These are phyloP conservation scores for Magnaporthiopsis poae DNA, from an alignment of 2,329 filamentous ascomycete genomes.

Conservation along the genomic window DNA sequence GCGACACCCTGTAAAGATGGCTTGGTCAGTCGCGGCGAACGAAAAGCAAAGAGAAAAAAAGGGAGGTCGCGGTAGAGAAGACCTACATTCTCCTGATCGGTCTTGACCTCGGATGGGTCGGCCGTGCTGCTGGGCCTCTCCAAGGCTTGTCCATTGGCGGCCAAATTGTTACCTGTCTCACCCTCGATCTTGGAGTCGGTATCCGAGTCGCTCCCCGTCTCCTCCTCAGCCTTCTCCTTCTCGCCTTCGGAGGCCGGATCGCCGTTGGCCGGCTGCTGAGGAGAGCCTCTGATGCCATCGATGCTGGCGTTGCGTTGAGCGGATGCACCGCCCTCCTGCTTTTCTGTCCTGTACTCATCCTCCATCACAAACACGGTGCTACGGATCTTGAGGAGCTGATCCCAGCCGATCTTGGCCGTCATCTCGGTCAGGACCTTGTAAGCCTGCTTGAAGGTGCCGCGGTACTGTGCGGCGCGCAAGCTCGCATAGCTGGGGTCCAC, in stretches of 20 bases:
- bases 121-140: constrained; percentile 75
- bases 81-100: constrained; percentile 57
- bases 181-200: constrained; percentile 16
- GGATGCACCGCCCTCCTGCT: constrained; percentile 44
- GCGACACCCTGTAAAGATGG: constrained; percentile 41
- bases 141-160: constrained; percentile 33
- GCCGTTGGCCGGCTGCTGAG: constrained; percentile 46
- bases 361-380: constrained; percentile 99
- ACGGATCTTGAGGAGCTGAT: constrained; percentile 84
- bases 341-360: constrained; percentile 90
- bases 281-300: constrained; percentile 64
- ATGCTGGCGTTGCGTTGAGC: constrained; percentile 62
- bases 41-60: neutral
- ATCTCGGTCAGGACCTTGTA: constrained; percentile 92
- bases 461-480: constrained; percentile 78
- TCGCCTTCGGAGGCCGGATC: constrained; percentile 21
- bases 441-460: constrained; percentile 89
- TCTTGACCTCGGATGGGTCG: constrained; percentile 66
- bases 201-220: constrained; percentile 18
- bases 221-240: constrained; percentile 25
- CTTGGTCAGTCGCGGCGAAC: neutral
- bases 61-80: no score
- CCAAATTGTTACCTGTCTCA: constrained; percentile 9
- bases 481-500: constrained; percentile 80
- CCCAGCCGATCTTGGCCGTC: constrained; percentile 94